Base-by-base conservation (phyloP, 192 early-diverging fungal species). In the Geranomyces variabilis region DNA sequence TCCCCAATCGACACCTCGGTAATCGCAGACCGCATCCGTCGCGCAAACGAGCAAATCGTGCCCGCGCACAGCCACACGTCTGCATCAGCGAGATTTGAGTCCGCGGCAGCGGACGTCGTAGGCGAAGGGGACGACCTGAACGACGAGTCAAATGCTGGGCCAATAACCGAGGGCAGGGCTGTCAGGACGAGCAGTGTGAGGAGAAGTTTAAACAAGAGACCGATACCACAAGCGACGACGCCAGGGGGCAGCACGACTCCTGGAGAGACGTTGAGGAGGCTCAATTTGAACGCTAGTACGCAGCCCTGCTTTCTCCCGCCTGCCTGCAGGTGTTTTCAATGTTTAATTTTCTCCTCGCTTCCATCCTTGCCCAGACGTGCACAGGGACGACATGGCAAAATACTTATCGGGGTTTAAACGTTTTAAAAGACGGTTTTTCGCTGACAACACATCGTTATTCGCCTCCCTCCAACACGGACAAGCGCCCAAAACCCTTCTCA, bases 401-500 rank as follows among this genome's bases (percentile, higher is more conserved):
- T 80, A 76, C 46, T 49, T 80, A 21, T 65, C 55, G 0, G 78
- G 78, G 15, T 80, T 80, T 70, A 71, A 49, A 1, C 63, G 81
- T 34, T 83, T 83, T 69, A 75, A 80, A 48, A 75, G 76, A 31
- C 71, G 66, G 14, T 83, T 74, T 55, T 83, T 83, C 61, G 65
- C 69, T 0, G 70, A 76, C 28, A 80, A 83, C 62, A 55, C 67
- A 3, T 67, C 51, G 31, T 62, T 83, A 0, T 83, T 73, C 53
- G 46, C 77, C 34, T 56, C 63, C 5, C 67, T 83, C 7, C 68
- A 74, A 46, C 41, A 83, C n/a, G 74, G 71, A 7, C 81, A 83
- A 64, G 69, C 67, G 15, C 81, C 81, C n/a, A 83, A 83, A 60
- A 83, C 78, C 0, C 44, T 83, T 19, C 65, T 83, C 21, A 80